Conservation (phyloP, 805 yeast species). For the Huiozyma sinensis region DNA sequence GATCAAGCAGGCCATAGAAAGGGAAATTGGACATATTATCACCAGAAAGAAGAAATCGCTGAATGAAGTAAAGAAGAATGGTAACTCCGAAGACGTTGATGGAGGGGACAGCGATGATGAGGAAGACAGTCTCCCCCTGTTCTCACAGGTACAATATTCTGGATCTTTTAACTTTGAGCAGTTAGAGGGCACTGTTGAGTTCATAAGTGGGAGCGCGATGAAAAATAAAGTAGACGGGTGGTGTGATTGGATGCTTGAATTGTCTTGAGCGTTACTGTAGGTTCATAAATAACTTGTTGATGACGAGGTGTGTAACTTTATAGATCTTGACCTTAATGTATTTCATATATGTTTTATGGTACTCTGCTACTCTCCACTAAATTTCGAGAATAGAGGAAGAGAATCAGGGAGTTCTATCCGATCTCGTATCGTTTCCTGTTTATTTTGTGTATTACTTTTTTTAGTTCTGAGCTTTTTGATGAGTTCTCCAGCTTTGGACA, state of each 20-base stretch:
- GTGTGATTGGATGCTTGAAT: constrained; percentile 54
- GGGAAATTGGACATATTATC: constrained; percentile 46
- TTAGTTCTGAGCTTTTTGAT: too few species aligned
- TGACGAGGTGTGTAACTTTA: too few species aligned
- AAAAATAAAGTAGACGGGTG: constrained; percentile 46
- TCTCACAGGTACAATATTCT: constrained; percentile 7
- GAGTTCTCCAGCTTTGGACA: too few species aligned
- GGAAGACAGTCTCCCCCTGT: constrained; percentile 27
- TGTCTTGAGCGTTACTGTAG: too few species aligned
- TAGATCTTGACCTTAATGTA: too few species aligned
- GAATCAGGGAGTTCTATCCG: too few species aligned
- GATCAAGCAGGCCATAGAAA: constrained; percentile 48
- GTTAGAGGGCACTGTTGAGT: constrained; percentile 63
- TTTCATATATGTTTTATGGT: too few species aligned
- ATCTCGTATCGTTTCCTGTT: too few species aligned
- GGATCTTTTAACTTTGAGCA: constrained; percentile 50
- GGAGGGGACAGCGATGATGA: constrained; percentile 9
- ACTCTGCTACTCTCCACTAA: too few species aligned
- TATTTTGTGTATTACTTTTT: too few species aligned
- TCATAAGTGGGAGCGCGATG: constrained; percentile 62
- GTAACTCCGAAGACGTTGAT: constrained; percentile 15
- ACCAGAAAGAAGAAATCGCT: constrained; percentile 35
- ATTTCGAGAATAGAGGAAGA: too few species aligned
- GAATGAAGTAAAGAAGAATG: constrained; percentile 33
- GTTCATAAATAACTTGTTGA: too few species aligned